Evolutionary conservation across 2,329 filamentous ascomycete genomes (phyloP), one percentile per base, ranked within the genome.

Genomic region (Trichoderma aggressivum): DNA sequence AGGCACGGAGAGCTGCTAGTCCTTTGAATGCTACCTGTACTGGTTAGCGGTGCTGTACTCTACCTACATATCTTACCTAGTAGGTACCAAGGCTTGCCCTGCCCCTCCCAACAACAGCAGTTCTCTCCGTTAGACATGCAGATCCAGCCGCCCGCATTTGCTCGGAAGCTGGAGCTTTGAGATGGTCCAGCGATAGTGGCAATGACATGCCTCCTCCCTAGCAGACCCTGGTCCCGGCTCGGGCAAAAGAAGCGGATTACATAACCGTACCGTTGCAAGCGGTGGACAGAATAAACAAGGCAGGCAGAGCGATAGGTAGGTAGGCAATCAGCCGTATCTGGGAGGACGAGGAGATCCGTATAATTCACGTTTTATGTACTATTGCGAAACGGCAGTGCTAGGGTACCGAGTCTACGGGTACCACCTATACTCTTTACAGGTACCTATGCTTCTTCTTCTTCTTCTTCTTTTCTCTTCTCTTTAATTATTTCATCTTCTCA

Each of bases 91-190:
- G 28, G 36, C 36, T 60, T 60, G 18, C 56, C 28, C 39, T 60
- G 65, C 55, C 65, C 65, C 65, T 69, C 56, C 59, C 56, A 32
- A 56, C 59, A 34, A 69, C n/a, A 36, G 43, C 24, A 28, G 43
- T 43, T 63, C 67, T 21, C 67, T 56, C 59, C 59, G 58, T 63
- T 63, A 63, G 59, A 63, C 36, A 21, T 63, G 67, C 67, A 63
- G 67, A 70, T 70, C 59, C 67, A 63, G 32, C 67, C 67, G 59
- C 67, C 39, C 67, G 59, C 65, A 61, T 28, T 43, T 56, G 43
- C 56, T 63, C 58, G 58, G 59, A 70, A 63, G 59, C 67, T 70
- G 58, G 66, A 62, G 58, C 50, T 55, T 58, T 6, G 50, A 62
- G 63, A 53, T 66, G 30, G 24, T 59, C 64, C 53, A 58, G 34